Base-by-base conservation (phyloP, 163 green algal species). In the Volvox carteri region DNA sequence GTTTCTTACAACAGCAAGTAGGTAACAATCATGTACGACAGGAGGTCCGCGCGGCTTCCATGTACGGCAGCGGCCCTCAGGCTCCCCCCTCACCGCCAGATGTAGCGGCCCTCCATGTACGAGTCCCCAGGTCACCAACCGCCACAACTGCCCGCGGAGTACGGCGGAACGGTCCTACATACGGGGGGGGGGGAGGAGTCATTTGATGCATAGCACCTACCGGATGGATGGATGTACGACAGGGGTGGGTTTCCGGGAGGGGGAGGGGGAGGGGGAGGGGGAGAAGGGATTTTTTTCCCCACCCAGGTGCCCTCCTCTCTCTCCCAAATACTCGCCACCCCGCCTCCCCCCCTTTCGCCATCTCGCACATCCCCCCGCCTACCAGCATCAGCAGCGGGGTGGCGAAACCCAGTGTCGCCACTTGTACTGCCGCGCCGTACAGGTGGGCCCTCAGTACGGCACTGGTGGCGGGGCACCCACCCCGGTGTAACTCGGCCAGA, bases 101-200 rank as follows among this genome's bases (percentile, higher is more conserved):
- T 87, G 81, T 68, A 87, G 25, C 9, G 81, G 65, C 46, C 65
- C 65, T 33, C 33, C 81, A 18, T 87, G 81, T 65, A 80, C 65
- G 33, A 80, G 46, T 7, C 30, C 56, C 81, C 81, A 87, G 14
- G n/a, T 87, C 28, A 78, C n/a, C 62, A 87, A 33, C 35, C 81
- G 81, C 81, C 81, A 87, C 62, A 79, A 16, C 81, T 87, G 81
- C 25, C 81, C 81, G 4, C 67, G 65, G 9, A 9, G 19, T 2
- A 87, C 25, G 33, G 81, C 65, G 2, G 23, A 19, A 0, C 35
- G 81, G 65, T 87, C 65, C 81, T 87, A 58, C 1, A 46, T 16
- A 52, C 14, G 48, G 48, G 48, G 48, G 14, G 48, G 48, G 48
- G 48, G 48, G 48, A 23, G 48, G 14, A 14, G 48, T 74, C 62